Evolutionary conservation across 2,329 filamentous ascomycete species (phyloP), one percentile per base, ranked within the genome.

Genomic region (Tetracladium maxilliforme): DNA sequence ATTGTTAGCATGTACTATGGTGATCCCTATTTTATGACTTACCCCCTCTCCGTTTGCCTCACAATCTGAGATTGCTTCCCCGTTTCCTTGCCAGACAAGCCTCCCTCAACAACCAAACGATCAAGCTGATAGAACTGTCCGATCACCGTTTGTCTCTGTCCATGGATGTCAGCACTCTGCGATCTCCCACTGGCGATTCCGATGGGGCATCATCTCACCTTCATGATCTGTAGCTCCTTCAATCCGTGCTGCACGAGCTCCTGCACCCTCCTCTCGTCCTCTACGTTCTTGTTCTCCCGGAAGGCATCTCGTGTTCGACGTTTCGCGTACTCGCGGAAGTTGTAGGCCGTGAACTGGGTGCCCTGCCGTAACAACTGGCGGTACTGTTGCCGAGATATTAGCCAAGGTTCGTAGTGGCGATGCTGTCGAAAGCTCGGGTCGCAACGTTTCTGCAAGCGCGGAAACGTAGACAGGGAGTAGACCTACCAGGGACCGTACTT

Each of bases 281-380:
- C 57, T 42, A 83, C 76, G 28, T 53, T 48, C 51, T 70, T 66
- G 51, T 92, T 67, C 49, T 92, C 83, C 41, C 78, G 70, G 53
- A 95, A 98, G 5, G 82, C 76, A 59, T 95, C 90, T 48, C 69
- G 70, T 48, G 90, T 93, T 51, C 87, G 71, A 46, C 90, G 76
- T 54, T 75, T 79, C 27, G 90, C 86, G 54, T 98, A 98, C 51
- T 94, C 87, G 56, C 90, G 73, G 65, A 94, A 98, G 58, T 95
- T 98, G 63, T 95, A 98, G 39, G 79, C 72, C 33, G 83, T 70
- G 52, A 98, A 95, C 45, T 93, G 80, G 33, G 67, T 64, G 33
- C 83, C 74, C 51, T 90, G 79, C 40, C 86, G 79, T 43, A 95
- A 63, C 41, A 98, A 62, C 44, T 87, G 87, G 38, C 90, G 86